Evolutionary conservation across 2,329 filamentous ascomycete genomes (phyloP).

Genomic region (Colletotrichum incanum): DNA sequence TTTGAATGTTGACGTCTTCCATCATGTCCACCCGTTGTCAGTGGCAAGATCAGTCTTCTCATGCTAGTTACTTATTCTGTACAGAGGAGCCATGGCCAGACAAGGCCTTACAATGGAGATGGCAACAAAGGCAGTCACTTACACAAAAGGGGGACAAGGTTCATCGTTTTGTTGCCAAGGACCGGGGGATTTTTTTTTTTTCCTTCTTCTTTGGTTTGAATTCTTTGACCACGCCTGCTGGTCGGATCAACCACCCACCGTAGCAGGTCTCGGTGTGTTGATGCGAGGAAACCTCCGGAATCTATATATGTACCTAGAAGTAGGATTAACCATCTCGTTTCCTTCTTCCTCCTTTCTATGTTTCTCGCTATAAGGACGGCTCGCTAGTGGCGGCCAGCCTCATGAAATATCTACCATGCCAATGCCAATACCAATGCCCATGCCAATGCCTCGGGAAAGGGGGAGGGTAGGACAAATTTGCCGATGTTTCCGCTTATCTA

Average conservation of each 20-base stretch:
- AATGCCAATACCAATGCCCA: neutral
- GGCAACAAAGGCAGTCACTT: neutral
- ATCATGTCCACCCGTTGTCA: neutral
- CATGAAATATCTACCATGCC: conserved; percentile 13
- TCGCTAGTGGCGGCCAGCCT: neutral
- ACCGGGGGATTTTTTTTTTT: neutral
- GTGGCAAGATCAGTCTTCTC: no score
- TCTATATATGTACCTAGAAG: conserved; percentile 4
- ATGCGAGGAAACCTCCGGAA: neutral
- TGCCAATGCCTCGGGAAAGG: neutral
- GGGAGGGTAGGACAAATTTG: neutral
- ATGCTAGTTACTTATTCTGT: no score
- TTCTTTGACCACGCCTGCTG: conserved; percentile 5
- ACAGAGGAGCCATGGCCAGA: neutral
- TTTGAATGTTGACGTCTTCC: neutral
- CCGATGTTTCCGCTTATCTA: conserved; percentile 5
- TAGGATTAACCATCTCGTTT: neutral
- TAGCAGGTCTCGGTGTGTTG: neutral
- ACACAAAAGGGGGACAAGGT: neutral
- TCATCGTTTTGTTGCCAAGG: neutral
- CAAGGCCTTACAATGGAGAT: neutral
- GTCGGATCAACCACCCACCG: neutral
- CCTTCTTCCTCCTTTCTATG: neutral
- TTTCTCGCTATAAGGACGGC: neutral
- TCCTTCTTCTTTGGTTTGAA: neutral